A percentile compares a stretch with the other conserved stretches of the same genome.
Conservation (phyloP, 139 green algal genomes). For the Coelastrella sp. region DNA sequence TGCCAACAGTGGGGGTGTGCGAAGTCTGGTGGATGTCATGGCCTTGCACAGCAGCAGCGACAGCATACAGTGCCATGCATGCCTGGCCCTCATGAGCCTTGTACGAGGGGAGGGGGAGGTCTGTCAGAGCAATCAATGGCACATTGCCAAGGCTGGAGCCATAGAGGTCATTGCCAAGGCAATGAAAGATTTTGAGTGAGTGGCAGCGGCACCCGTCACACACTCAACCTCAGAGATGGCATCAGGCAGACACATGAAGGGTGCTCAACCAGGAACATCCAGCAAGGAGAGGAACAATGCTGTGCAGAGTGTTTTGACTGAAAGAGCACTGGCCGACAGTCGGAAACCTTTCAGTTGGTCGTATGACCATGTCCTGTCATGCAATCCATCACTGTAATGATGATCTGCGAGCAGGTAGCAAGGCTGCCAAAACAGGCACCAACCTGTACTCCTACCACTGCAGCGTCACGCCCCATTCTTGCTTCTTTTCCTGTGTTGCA, state of each 20-base stretch:
- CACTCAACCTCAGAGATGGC: no score
- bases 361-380: no score
- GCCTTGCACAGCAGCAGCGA: constrained; percentile 47
- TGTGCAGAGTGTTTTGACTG: background rate
- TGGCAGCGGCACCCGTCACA: background rate
- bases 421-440: no score
- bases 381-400: background rate
- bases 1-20: constrained; percentile 32
- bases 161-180: constrained; percentile 69
- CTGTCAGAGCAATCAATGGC: constrained; percentile 67
- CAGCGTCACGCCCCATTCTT: background rate
- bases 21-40: constrained; percentile 47
- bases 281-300: background rate
- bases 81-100: constrained; percentile 72
- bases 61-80: constrained; percentile 71
- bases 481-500: background rate
- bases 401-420: background rate
- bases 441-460: no score
- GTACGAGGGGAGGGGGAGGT: constrained; percentile 65
- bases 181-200: constrained; percentile 36
- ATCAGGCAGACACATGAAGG: no score
- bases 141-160: constrained; percentile 64
- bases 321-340: background rate
- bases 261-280: no score
- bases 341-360: no score